phyloP scores from a whole-genome alignment of 2,329 filamentous ascomycete species.

The Fusarium anguioides region DNA sequence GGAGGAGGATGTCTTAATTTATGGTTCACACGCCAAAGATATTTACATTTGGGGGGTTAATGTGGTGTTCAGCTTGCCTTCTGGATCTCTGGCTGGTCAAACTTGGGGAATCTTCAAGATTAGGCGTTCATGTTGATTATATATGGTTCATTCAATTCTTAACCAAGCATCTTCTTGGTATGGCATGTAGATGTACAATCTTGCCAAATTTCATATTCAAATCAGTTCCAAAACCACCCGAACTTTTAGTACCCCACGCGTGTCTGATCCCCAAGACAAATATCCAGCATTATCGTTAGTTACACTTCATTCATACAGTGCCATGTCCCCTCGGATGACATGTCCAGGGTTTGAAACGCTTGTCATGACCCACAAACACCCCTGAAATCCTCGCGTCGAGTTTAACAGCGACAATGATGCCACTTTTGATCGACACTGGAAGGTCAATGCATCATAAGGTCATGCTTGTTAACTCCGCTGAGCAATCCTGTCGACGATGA shows the following conservation, averaged over 20 bases:
- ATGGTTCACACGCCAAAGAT: slow-evolving; percentile 8
- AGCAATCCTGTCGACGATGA: neutral
- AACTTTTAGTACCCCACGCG: neutral
- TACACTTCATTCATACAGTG: neutral
- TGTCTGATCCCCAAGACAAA: slow-evolving; percentile 1
- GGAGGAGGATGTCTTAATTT: neutral
- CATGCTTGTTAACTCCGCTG: neutral
- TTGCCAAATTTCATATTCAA: slow-evolving; percentile 18
- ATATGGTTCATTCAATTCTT: slow-evolving; percentile 22
- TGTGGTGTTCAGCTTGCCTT: slow-evolving; percentile 23
- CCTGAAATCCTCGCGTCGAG: slow-evolving; percentile 26
- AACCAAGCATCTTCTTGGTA: slow-evolving; percentile 1
- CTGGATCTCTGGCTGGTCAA: slow-evolving; percentile 17
- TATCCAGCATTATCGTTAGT: slow-evolving; percentile 15
- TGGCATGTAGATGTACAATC: slow-evolving; percentile 15
- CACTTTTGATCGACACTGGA: slow-evolving; percentile 16
- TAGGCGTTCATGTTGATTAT: slow-evolving; percentile 21
- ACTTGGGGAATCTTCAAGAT: slow-evolving; percentile 9
- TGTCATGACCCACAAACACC: slow-evolving; percentile 24
- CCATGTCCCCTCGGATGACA: neutral
- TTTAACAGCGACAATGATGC: neutral
- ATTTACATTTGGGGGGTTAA: slow-evolving; percentile 6
- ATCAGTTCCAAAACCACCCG: neutral
- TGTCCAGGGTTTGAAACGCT: slow-evolving; percentile 26
- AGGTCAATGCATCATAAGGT: neutral